Conservation (phyloP, 768 basidiomycete species). For the Sarcodon sp. region DNA sequence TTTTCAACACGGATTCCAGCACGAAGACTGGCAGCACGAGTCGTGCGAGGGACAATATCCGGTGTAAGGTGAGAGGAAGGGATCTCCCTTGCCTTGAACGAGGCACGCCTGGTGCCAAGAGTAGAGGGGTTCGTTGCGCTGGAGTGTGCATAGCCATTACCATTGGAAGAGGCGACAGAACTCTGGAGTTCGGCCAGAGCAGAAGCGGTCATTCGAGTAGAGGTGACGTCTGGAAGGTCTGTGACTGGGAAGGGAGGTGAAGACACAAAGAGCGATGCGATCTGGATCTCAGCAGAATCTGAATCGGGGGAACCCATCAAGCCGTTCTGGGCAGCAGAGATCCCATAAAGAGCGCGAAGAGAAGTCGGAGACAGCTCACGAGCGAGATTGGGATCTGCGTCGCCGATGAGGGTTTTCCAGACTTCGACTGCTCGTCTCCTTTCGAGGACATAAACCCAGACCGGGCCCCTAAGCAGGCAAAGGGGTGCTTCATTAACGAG, state of each 20-base stretch:
- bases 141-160: constrained; percentile 32
- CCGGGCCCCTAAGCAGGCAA: constrained; percentile 44
- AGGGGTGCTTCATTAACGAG: neutral
- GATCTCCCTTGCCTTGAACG: constrained; percentile 56
- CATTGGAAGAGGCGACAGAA: neutral
- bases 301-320: constrained; percentile 62
- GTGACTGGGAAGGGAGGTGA: constrained; percentile 68
- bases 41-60: constrained; percentile 66
- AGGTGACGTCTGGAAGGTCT: constrained; percentile 41
- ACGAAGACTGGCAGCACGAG: constrained; percentile 62
- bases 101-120: constrained; percentile 28
- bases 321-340: constrained; percentile 40
- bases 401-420: constrained; percentile 66
- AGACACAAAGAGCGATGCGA: constrained; percentile 65
- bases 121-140: constrained; percentile 28
- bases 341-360: constrained; percentile 60
- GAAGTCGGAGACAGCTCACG: constrained; percentile 43
- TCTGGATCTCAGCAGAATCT: constrained; percentile 67
- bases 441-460: constrained; percentile 89
- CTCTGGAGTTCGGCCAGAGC: constrained; percentile 23
- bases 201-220: constrained; percentile 31
- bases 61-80: constrained; percentile 51
- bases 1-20: constrained; percentile 42
- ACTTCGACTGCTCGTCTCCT: constrained; percentile 73
- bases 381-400: constrained; percentile 45